Conservation (phyloP, 1,139 yeast species). For the Meyerozyma carpophila region DNA sequence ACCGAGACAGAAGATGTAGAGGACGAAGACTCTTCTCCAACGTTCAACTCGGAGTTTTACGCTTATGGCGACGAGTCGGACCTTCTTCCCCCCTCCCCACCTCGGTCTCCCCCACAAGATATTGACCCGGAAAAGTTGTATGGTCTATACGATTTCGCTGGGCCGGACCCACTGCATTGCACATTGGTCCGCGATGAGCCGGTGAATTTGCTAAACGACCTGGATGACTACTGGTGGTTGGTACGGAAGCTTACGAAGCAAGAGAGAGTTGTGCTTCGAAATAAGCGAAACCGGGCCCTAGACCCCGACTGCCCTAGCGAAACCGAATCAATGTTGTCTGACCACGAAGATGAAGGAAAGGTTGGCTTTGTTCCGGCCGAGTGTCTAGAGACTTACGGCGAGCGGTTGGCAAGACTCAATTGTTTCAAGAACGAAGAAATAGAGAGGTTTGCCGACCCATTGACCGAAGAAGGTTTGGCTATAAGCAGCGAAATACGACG, state of each 20-base stretch:
- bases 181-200: conserved; percentile 77
- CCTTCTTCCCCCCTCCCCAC: conserved; percentile 54
- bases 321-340: conserved; percentile 1
- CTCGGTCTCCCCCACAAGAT: conserved; percentile 77
- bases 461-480: background rate
- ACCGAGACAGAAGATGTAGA: conserved; percentile 8
- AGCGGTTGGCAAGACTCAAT: conserved; percentile 83
- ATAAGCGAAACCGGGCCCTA: conserved; percentile 2
- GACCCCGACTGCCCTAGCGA: background rate
- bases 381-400: conserved; percentile 85
- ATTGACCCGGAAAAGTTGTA: conserved; percentile 79
- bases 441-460: conserved; percentile 26
- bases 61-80: conserved; percentile 12
- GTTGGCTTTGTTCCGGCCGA: conserved; percentile 97
- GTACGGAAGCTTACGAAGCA: conserved; percentile 55
- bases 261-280: conserved; percentile 20
- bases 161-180: conserved; percentile 94
- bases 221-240: conserved; percentile 96
- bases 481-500: background rate
- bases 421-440: conserved; percentile 83
- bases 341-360: conserved; percentile 47
- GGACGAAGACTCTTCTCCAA: background rate
- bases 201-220: conserved; percentile 75
- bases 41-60: background rate
- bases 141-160: conserved; percentile 81